A percentile compares a stretch with the other conserved stretches of the same genome.
phyloP scores from a whole-genome alignment of 163 green algal species.

The Chloromonas sp. region DNA sequence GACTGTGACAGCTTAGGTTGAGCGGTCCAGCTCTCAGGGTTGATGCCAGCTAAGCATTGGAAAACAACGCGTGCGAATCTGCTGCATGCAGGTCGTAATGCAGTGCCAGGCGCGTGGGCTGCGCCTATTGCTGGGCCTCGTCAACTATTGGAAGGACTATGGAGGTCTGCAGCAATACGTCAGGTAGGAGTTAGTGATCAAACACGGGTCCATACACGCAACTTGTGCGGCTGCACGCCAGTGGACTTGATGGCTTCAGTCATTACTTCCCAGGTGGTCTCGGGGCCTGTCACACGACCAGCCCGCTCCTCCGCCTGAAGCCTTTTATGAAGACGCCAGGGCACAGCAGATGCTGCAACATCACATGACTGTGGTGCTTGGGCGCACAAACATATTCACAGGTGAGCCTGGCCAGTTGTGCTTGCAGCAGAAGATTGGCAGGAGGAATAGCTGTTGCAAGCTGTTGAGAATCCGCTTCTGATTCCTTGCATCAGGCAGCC shows the following conservation, averaged over 20 bases:
- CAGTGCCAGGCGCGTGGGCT: constrained; percentile 18
- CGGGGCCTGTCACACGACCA: not conserved
- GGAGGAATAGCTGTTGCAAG: not conserved
- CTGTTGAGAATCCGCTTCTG: not conserved
- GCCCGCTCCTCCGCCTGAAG: constrained; percentile 6
- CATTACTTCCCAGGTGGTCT: not conserved
- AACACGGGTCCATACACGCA: not conserved
- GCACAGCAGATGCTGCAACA: constrained; percentile 9
- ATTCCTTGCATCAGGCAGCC: not conserved
- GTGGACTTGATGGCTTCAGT: not conserved
- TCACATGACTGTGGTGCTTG: not conserved
- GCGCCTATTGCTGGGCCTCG: constrained; percentile 54
- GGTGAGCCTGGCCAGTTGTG: not conserved
- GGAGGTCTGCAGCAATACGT: constrained; percentile 50
- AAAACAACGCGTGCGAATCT: constrained; percentile 18
- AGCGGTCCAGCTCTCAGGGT: no score
- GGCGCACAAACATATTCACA: constrained; percentile 12
- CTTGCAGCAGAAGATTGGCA: not conserved
- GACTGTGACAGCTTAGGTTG: no score
- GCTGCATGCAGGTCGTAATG: constrained; percentile 14
- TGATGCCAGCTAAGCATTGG: constrained; percentile 15
- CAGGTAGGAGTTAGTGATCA: constrained; percentile 8
- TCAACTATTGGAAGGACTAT: constrained; percentile 74
- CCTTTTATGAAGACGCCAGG: constrained; percentile 16
- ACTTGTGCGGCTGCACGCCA: not conserved